Conservation (phyloP, 2,329 filamentous ascomycete genomes). For the Zasmidium angulare region DNA sequence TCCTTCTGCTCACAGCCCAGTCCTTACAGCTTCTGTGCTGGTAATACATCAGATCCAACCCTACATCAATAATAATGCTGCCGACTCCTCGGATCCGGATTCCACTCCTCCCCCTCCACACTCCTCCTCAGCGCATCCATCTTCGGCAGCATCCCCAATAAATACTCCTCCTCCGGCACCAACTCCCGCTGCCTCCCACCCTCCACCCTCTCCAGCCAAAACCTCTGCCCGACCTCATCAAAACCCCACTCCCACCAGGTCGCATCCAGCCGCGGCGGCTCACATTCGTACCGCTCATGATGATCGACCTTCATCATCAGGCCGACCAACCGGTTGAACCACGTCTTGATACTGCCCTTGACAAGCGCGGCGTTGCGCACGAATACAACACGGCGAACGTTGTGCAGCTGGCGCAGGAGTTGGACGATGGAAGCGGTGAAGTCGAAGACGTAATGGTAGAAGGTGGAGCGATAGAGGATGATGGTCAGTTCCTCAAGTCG, state of each 20-base stretch:
- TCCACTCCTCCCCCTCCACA: conserved; percentile 39
- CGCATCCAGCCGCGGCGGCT: conserved; percentile 31
- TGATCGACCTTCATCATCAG: conserved; percentile 44
- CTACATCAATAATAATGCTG: conserved; percentile 22
- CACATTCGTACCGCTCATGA: conserved; percentile 39
- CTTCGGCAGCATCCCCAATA: conserved; percentile 38
- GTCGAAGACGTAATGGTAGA: conserved; percentile 38
- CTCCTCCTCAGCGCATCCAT: conserved; percentile 37
- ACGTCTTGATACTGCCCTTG: conserved; percentile 39
- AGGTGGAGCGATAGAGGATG: conserved; percentile 32
- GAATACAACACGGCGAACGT: conserved; percentile 37
- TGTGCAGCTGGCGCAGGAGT: conserved; percentile 35
- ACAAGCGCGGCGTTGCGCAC: conserved; percentile 37
- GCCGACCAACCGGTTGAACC: conserved; percentile 41
- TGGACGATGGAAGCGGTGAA: conserved; percentile 33
- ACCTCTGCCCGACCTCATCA: conserved; percentile 29
- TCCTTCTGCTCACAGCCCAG: too few species aligned
- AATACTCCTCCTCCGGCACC: conserved; percentile 39
- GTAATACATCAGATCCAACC: too few species aligned
- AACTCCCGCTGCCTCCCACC: conserved; percentile 28
- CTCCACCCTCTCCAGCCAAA: conserved; percentile 35
- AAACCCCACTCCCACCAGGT: conserved; percentile 44
- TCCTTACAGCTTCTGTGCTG: too few species aligned
- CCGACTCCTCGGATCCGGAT: conserved; percentile 36
- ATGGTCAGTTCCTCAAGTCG: conserved; percentile 36